Evolutionary conservation across 2,329 filamentous ascomycete genomes (phyloP).

Genomic region (Colletotrichum tofieldiae): DNA sequence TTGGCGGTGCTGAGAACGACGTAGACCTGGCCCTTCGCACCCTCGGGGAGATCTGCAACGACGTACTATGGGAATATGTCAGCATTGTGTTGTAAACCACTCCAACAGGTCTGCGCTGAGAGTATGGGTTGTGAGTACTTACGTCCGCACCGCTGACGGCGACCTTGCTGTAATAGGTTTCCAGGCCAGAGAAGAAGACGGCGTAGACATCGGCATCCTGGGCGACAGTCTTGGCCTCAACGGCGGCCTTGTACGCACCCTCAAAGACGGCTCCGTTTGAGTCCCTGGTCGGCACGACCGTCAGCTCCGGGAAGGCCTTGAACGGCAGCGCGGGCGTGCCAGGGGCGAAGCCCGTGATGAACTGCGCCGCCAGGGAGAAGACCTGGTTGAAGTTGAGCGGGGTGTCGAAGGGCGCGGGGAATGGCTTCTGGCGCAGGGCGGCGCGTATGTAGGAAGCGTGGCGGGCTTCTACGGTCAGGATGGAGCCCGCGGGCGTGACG

Average conservation of each 20-base stretch:
- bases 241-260: slow-evolving; percentile 43
- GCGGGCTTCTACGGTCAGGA: slow-evolving; percentile 76
- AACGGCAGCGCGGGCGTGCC: slow-evolving; percentile 71
- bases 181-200: slow-evolving; percentile 52
- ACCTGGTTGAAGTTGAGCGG: slow-evolving; percentile 72
- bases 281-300: slow-evolving; percentile 47
- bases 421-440: slow-evolving; percentile 64
- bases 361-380: slow-evolving; percentile 75
- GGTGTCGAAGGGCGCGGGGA: slow-evolving; percentile 73
- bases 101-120: slow-evolving; percentile 37
- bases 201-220: slow-evolving; percentile 48
- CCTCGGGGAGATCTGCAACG: slow-evolving; percentile 48
- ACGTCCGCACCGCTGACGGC: slow-evolving; percentile 34
- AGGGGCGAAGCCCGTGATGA: slow-evolving; percentile 72
- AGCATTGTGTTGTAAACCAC: slow-evolving; percentile 41
- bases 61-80: slow-evolving; percentile 40
- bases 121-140: slow-evolving; percentile 45
- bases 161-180: slow-evolving; percentile 44
- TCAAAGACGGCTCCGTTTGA: slow-evolving; percentile 47
- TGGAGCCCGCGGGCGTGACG: slow-evolving; percentile 73
- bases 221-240: slow-evolving; percentile 35
- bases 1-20: slow-evolving; percentile 57
- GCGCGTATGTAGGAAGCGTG: slow-evolving; percentile 75
- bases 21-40: slow-evolving; percentile 57
- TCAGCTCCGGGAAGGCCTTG: slow-evolving; percentile 70